A percentile compares a stretch with the other conserved stretches of the same genome.
Conservation (phyloP, 371 early-diverging fungal genomes). For the Mortierella sp. region DNA sequence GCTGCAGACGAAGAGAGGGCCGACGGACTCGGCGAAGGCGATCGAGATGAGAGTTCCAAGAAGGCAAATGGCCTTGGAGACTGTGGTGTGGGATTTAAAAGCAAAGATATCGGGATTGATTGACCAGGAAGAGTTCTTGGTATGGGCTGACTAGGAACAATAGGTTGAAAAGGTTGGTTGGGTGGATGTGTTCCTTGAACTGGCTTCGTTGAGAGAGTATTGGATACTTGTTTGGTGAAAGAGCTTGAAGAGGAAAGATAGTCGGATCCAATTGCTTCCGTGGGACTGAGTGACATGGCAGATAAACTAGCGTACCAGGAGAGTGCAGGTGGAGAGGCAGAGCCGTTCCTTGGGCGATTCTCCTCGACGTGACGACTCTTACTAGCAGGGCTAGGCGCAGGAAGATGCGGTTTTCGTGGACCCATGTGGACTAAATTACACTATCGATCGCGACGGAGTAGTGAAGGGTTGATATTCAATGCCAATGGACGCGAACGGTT, state of each 20-base stretch:
- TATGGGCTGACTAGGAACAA: background rate
- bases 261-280: background rate
- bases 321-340: background rate
- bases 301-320: constrained; percentile 23
- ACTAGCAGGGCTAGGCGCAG: background rate
- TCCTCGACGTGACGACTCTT: background rate
- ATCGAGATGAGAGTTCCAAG: constrained; percentile 1
- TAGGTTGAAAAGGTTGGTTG: background rate
- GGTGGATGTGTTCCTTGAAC: background rate
- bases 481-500: background rate
- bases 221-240: background rate
- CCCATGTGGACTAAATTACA: background rate
- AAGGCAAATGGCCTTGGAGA: constrained; percentile 15
- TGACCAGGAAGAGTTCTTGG: background rate
- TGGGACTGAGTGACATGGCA: constrained; percentile 2
- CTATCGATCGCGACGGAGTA: no score
- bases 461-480: background rate
- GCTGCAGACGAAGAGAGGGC: no score
- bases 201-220: background rate
- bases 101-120: constrained; percentile 29
- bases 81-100: constrained; percentile 21
- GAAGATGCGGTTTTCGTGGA: background rate
- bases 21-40: constrained; percentile 8
- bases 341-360: background rate
- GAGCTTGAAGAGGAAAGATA: background rate